These are phyloP conservation scores for Tieghemiomyces parasiticus DNA, from an alignment of 192 early-diverging fungal genomes.

Conservation along the genomic window DNA sequence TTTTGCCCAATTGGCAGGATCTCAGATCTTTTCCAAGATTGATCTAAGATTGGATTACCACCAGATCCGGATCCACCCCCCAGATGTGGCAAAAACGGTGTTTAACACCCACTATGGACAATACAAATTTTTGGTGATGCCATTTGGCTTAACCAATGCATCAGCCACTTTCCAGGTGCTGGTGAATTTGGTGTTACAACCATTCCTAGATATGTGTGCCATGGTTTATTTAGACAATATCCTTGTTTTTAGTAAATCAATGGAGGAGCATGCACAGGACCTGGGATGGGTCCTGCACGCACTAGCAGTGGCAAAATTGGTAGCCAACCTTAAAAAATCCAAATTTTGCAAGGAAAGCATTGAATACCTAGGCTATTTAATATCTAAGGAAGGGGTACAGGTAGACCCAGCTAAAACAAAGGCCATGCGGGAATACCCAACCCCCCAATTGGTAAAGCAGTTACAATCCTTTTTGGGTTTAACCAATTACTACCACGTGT, in stretches of 20 bases:
- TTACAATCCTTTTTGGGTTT: conserved; percentile 7
- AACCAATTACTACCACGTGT: conserved; percentile 2
- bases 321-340: conserved; percentile 14
- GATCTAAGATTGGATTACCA: conserved; percentile 28
- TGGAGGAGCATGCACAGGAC: conserved; percentile 10
- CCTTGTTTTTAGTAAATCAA: conserved; percentile 14
- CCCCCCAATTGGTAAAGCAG: not conserved
- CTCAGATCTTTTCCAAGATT: conserved; percentile 22
- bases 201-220: conserved; percentile 18
- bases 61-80: conserved; percentile 19
- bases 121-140: conserved; percentile 38
- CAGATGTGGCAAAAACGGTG: conserved; percentile 25
- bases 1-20: conserved; percentile 17
- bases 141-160: conserved; percentile 43
- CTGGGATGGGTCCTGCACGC: conserved; percentile 10
- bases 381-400: conserved; percentile 13
- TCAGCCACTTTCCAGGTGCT: conserved; percentile 36
- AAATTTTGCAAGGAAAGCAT: conserved; percentile 9
- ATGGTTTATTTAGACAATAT: conserved; percentile 28
- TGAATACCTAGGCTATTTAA: conserved; percentile 17
- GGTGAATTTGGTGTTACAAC: conserved; percentile 29
- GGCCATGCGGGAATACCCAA: conserved; percentile 5
- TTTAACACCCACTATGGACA: conserved; percentile 21
- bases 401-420: conserved; percentile 14
- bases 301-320: conserved; percentile 7